These are phyloP conservation scores for Pseudogymnoascus sp. DNA, from an alignment of 2,329 filamentous ascomycete species.

Conservation along the genomic window DNA sequence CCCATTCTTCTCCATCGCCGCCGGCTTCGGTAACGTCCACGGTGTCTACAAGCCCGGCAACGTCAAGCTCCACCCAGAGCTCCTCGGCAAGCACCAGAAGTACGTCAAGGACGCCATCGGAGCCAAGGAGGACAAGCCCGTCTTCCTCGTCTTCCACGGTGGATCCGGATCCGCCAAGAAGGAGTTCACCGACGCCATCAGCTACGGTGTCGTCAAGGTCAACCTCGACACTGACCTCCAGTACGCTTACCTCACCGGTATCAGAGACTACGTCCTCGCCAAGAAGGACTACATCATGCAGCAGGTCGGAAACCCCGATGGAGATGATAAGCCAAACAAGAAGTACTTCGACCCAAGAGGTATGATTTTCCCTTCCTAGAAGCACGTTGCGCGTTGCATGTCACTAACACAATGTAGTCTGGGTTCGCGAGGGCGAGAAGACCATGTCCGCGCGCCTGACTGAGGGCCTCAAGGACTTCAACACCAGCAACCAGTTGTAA, in stretches of 20 bases:
- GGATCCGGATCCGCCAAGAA: conserved; percentile 86
- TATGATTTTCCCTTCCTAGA: conserved; percentile 15
- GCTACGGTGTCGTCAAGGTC: conserved; percentile 96
- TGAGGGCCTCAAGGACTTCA: conserved; percentile 86
- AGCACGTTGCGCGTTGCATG: not conserved
- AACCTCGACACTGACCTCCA: conserved; percentile 98
- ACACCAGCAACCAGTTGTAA: conserved; percentile 73
- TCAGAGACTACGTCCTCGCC: conserved; percentile 87
- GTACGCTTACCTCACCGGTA: conserved; percentile 84
- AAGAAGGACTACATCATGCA: conserved; percentile 92
- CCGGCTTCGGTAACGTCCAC: conserved; percentile 98
- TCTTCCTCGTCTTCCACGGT: conserved; percentile 99
- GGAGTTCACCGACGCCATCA: conserved; percentile 84
- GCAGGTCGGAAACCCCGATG: conserved; percentile 91
- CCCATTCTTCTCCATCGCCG: conserved; percentile 95
- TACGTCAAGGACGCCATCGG: conserved; percentile 77
- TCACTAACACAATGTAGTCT: conserved; percentile 60
- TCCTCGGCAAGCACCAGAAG: conserved; percentile 92
- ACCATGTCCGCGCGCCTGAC: conserved; percentile 79
- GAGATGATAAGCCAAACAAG: conserved; percentile 98
- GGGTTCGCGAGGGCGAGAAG: conserved; percentile 96
- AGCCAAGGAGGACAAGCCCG: conserved; percentile 73
- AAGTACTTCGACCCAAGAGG: conserved; percentile 64
- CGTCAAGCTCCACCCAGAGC: conserved; percentile 91
- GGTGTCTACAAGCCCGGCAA: conserved; percentile 98